phyloP scores from a whole-genome alignment of 768 basidiomycete species.

The Auricularia cornea region DNA sequence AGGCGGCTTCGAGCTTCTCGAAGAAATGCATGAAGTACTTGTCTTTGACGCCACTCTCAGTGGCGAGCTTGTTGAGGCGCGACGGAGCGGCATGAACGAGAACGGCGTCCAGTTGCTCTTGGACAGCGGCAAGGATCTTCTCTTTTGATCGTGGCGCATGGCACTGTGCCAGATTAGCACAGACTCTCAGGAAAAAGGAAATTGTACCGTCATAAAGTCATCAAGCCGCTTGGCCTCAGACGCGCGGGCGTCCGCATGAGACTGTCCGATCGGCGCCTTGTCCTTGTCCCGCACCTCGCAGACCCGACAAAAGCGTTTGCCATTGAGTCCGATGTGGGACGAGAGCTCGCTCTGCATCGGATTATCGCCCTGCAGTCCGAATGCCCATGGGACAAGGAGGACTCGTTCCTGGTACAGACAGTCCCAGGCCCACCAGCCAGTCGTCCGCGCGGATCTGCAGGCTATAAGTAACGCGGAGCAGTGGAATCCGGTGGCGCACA shows the following conservation, averaged over 20 bases:
- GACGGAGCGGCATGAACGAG: neutral
- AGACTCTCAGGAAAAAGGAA: no score
- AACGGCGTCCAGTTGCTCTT: neutral
- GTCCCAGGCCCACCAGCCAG: conserved; percentile 1
- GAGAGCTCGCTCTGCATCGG: conserved; percentile 12
- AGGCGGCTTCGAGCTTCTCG: conserved; percentile 10
- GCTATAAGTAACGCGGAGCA: no score
- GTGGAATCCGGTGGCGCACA: no score
- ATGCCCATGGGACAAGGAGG: neutral
- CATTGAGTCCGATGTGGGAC: conserved; percentile 14
- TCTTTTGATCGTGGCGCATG: neutral
- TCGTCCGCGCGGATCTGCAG: neutral
- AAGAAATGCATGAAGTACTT: conserved; percentile 22
- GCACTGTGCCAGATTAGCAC: neutral
- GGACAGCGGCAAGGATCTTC: neutral
- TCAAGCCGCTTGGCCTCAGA: neutral
- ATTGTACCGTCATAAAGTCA: neutral
- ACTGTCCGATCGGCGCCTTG: neutral
- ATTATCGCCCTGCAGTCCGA: conserved; percentile 9
- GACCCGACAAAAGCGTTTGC: conserved; percentile 32
- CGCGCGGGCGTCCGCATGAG: neutral
- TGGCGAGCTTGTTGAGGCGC: conserved; percentile 11
- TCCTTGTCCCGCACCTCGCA: conserved; percentile 22
- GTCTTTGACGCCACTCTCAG: conserved; percentile 27
- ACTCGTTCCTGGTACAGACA: neutral